These are phyloP conservation scores for Ceratobasidium sp. DNA, from an alignment of 1,284 basidiomycete species.

Conservation along the genomic window DNA sequence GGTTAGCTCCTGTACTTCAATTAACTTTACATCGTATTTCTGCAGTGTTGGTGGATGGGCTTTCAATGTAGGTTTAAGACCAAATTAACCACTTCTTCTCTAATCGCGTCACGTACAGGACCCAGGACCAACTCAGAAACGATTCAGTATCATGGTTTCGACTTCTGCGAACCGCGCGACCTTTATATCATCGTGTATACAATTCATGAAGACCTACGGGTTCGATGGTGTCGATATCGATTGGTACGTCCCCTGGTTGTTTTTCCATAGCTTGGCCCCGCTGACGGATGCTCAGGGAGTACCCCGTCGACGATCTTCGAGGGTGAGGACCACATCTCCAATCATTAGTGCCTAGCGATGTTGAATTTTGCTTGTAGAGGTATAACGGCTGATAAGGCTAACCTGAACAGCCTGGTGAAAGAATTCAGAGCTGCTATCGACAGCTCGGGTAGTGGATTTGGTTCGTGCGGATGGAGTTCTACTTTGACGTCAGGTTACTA, in stretches of 20 bases:
- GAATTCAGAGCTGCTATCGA: constrained; percentile 45
- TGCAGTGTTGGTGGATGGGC: constrained; percentile 12
- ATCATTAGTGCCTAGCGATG: background rate
- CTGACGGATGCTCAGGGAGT: constrained; percentile 41
- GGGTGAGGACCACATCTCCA: background rate
- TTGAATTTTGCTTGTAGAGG: constrained; percentile 40
- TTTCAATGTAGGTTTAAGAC: background rate
- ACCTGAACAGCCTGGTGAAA: constrained; percentile 47
- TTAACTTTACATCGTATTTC: background rate
- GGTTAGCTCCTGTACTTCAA: background rate
- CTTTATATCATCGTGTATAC: constrained; percentile 45
- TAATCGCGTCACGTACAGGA: background rate
- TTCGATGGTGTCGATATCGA: constrained; percentile 49
- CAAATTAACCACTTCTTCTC: background rate
- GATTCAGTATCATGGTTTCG: constrained; percentile 46
- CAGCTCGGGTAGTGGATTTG: background rate
- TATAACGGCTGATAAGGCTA: constrained; percentile 45
- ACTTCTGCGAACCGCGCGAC: constrained; percentile 42
- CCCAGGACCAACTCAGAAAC: background rate
- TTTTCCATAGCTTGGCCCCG: no score
- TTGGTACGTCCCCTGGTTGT: constrained; percentile 41
- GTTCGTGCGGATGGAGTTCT: background rate
- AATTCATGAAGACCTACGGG: constrained; percentile 45
- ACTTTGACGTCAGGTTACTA: no score
- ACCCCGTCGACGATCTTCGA: constrained; percentile 44